A percentile compares a stretch with the other conserved stretches of the same genome.
Conservation (phyloP, 75 land plant species). For the Sequoia sempervirens region DNA sequence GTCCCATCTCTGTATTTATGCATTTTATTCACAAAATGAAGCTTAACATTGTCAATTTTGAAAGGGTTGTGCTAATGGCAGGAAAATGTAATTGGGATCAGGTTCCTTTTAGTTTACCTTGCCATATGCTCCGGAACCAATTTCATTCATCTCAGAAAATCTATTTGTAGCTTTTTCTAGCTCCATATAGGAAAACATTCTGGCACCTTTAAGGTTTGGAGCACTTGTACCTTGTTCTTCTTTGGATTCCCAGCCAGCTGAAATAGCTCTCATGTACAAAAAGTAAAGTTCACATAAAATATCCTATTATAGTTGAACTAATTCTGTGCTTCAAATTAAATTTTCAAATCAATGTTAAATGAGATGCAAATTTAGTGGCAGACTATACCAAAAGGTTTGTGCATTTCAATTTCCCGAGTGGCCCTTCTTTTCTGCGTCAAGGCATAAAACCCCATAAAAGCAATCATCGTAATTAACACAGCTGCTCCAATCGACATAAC, state of each 20-base stretch:
- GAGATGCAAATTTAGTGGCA: slow-evolving; percentile 29
- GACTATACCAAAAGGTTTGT: slow-evolving; percentile 16
- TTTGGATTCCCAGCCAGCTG: slow-evolving; percentile 53
- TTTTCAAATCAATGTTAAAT: slow-evolving; percentile 21
- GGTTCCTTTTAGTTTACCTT: slow-evolving; percentile 57
- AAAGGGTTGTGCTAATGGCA: slow-evolving; percentile 35
- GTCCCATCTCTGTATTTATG: neutral
- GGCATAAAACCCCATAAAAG: slow-evolving; percentile 5
- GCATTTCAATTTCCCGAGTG: neutral
- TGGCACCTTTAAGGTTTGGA: slow-evolving; percentile 79
- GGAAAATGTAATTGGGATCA: slow-evolving; percentile 32
- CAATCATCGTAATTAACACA: neutral
- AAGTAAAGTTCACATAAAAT: neutral
- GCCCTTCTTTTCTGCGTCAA: slow-evolving; percentile 14
- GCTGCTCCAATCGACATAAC: neutral
- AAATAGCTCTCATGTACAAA: slow-evolving; percentile 29
- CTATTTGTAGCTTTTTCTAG: slow-evolving; percentile 66
- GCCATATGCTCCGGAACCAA: slow-evolving; percentile 87
- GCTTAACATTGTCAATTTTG: neutral
- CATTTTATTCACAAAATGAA: neutral
- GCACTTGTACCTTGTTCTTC: slow-evolving; percentile 58
- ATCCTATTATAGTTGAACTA: slow-evolving; percentile 14
- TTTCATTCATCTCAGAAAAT: slow-evolving; percentile 55
- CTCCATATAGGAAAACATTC: slow-evolving; percentile 68
- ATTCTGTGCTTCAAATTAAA: neutral